These are phyloP conservation scores for Aciculosporium take DNA, from an alignment of 2,329 filamentous ascomycete genomes.

Conservation along the genomic window DNA sequence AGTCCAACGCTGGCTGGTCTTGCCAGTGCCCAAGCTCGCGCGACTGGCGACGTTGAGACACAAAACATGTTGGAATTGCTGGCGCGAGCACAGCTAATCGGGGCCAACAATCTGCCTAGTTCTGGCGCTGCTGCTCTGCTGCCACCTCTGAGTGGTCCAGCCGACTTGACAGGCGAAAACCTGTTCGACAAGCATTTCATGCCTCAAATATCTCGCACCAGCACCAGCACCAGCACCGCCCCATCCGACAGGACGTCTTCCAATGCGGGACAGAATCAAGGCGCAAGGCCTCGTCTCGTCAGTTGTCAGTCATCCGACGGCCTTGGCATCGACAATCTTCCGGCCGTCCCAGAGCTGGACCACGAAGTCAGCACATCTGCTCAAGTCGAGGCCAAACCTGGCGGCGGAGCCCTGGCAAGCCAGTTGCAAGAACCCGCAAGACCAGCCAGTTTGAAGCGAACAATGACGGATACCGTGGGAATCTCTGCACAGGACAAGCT, in stretches of 20 bases:
- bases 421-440: constrained; percentile 41
- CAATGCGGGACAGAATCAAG: constrained; percentile 9
- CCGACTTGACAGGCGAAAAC: constrained; percentile 58
- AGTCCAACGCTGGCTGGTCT: constrained; percentile 56
- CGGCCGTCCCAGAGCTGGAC: constrained; percentile 10
- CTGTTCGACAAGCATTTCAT: constrained; percentile 75
- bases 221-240: constrained; percentile 31
- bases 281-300: constrained; percentile 9
- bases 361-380: constrained; percentile 35
- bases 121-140: constrained; percentile 24
- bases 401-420: constrained; percentile 29
- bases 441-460: constrained; percentile 62
- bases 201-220: constrained; percentile 36
- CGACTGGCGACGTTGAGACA: constrained; percentile 70
- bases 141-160: constrained; percentile 66
- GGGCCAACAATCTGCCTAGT: constrained; percentile 46
- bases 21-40: constrained; percentile 68
- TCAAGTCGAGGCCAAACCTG: constrained; percentile 42
- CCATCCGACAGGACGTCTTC: constrained; percentile 22
- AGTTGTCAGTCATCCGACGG: constrained; percentile 6
- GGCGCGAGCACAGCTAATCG: constrained; percentile 65
- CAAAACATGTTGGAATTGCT: constrained; percentile 86
- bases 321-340: constrained; percentile 8
- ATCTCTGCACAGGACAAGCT: constrained; percentile 68
- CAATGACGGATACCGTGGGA: constrained; percentile 69